Base-by-base conservation (phyloP, 495 filamentous ascomycete genomes). In the Neurospora sp. region DNA sequence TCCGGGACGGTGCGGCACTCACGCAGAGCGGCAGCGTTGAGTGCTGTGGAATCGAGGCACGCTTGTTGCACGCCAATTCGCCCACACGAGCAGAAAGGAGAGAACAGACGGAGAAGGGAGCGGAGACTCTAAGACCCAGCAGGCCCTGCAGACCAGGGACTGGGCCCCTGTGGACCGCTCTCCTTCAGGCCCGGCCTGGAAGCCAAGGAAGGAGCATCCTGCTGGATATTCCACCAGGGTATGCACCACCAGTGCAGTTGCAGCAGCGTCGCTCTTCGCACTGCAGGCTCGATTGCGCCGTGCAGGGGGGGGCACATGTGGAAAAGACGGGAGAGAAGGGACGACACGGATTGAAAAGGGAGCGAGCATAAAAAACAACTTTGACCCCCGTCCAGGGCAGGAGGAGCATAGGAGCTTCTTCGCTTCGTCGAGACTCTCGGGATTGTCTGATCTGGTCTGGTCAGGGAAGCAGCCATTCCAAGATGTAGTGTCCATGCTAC, bases 61-160 rank as follows among this genome's bases (percentile, higher is more conserved):
- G 45, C 45, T 31, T 59, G 48, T 59, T 59, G 21, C 48, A 59
- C 48, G 48, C 54, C 54, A 66, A 66, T 66, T 34, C 54, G 54
- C 48, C 21, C 54, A 66, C 15, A 66, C 28, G 28, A 66, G 54
- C 28, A 39, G 28, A 34, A 62, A 31, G 54, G 28, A 31, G 24
- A 31, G 48, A 59, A 59, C 69, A 43, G 40, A 38, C n/a, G 62
- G 66, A 59, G 48, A 74, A 69, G 75, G 77, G 73, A 70, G 74
- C 74, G 75, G 72, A 45, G 70, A 36, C 71, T 73, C 15, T 77
- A 76, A 71, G 71, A 43, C 74, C 73, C 69, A 43, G 70, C 72
- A 31, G 70, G 69, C 69, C 71, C 66, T 73, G 70, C 74, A 75
- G 73, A 74, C 38, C 54, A 34, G 54, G 54, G 54, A 66, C 54